Percentiles rank a stretch among this genome's conserved stretches.
Evolutionary conservation across 1,284 basidiomycete species (phyloP).

Genomic region (Moesziomyces aphidis): DNA sequence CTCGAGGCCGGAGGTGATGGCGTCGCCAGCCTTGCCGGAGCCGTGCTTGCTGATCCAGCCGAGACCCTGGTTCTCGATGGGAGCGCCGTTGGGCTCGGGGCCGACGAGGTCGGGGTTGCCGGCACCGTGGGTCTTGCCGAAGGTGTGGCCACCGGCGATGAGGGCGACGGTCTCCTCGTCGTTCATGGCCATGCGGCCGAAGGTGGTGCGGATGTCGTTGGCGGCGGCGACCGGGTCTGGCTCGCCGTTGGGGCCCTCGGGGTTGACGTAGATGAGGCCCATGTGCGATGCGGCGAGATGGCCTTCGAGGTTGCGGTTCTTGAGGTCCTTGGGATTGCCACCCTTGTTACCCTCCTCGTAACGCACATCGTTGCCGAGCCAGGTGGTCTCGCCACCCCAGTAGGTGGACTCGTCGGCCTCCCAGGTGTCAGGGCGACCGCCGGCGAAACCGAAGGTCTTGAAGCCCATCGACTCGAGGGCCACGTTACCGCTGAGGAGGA

Average conservation of each 20-base stretch:
- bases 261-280: slow-evolving; percentile 49
- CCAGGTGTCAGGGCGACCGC: slow-evolving; percentile 43
- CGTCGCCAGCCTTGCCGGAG: slow-evolving; percentile 34
- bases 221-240: slow-evolving; percentile 42
- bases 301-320: slow-evolving; percentile 38
- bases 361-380: slow-evolving; percentile 45
- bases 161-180: slow-evolving; percentile 43
- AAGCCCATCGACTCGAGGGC: slow-evolving; percentile 48
- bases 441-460: slow-evolving; percentile 47
- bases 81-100: slow-evolving; percentile 37
- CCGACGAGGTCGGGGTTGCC: slow-evolving; percentile 36
- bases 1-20: slow-evolving; percentile 36
- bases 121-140: slow-evolving; percentile 48
- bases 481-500: slow-evolving; percentile 38
- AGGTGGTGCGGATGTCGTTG: slow-evolving; percentile 42
- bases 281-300: slow-evolving; percentile 35
- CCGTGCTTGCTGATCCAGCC: slow-evolving; percentile 34
- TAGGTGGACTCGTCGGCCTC: slow-evolving; percentile 47
- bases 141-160: slow-evolving; percentile 47
- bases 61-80: slow-evolving; percentile 36
- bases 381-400: slow-evolving; percentile 48
- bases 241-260: slow-evolving; percentile 40
- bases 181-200: slow-evolving; percentile 48
- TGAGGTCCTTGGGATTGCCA: slow-evolving; percentile 34
- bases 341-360: slow-evolving; percentile 36